phyloP scores from a whole-genome alignment of 2,329 filamentous ascomycete species.

The Elsinoe fawcettii region DNA sequence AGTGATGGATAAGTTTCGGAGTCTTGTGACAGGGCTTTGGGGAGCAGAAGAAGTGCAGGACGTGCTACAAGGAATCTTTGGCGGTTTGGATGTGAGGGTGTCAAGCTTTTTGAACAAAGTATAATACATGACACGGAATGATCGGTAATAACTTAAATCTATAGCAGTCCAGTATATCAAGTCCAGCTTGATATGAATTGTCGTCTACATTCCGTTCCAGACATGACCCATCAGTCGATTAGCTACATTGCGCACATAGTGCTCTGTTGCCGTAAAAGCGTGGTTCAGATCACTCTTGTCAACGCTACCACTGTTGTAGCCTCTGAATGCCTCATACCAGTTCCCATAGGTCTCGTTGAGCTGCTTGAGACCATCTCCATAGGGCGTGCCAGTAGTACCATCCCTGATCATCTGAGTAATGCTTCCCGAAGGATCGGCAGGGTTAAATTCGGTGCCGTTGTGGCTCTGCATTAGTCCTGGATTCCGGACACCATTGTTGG shows the following conservation, averaged over 20 bases:
- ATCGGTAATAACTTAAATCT: too few species aligned
- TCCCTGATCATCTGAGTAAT: constrained; percentile 35
- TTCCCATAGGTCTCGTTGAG: background rate
- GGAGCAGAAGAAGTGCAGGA: too few species aligned
- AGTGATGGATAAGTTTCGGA: too few species aligned
- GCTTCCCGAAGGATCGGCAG: constrained; percentile 31
- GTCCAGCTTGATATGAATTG: too few species aligned
- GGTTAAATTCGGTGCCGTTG: constrained; percentile 36
- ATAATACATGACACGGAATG: too few species aligned
- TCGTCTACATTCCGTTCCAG: background rate
- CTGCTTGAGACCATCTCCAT: constrained; percentile 38
- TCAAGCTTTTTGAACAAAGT: too few species aligned
- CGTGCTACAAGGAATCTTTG: too few species aligned
- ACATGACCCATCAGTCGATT: constrained; percentile 7
- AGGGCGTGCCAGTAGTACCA: constrained; percentile 35
- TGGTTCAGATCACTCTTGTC: constrained; percentile 1
- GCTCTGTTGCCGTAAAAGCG: background rate
- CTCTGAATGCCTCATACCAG: constrained; percentile 8
- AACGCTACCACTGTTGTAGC: background rate
- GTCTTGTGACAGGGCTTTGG: too few species aligned
- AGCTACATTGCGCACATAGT: constrained; percentile 1
- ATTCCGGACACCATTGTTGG: constrained; percentile 20
- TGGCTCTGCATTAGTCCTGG: constrained; percentile 21
- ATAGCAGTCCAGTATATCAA: too few species aligned
- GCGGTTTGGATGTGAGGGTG: too few species aligned